Evolutionary conservation across 1,284 basidiomycete genomes (phyloP), one percentile per base, ranked within the genome.

Genomic region (Exobasidium cylindrosporum): DNA sequence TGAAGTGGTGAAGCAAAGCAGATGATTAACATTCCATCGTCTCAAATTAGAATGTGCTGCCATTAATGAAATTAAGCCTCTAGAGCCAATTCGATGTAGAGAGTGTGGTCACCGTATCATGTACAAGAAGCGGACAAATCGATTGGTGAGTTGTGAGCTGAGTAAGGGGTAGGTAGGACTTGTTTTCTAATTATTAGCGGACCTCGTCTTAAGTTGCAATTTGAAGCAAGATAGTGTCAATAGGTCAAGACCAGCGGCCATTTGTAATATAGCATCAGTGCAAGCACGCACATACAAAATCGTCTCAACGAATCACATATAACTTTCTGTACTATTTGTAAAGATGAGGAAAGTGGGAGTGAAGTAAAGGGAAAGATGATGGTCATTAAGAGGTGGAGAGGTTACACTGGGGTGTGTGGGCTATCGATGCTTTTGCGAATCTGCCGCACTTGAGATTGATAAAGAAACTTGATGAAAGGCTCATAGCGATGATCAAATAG

Each of bases 31-130:
- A 10, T 30, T 30, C 23, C 11, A 6, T 47, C 24, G 7, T 47
- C 21, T 10, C 17, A 24, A 47, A 10, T 6, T 68, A 96, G 94
- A 97, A 81, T 97, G 95, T 81, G 91, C 92, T 62, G 89, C 89
- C 2, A 90, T 91, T 82, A 97, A 96, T 80, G 88, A 90, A 76
- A 94, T 97, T 81, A 89, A 88, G 81, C 84, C 91, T n/a, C 84
- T 91, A 64, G 95, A 98, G 81, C 91, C 92, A 50, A 96, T 97
- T 73, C 88, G 95, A 61, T 98, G 95, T 83, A 86, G 90, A 73
- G 93, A 97, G 81, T 98, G 95, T 78, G 95, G 95, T 1, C 95
- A 97, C 81, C 88, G 95, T 67, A 94, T 98, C 81, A 96, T 98
- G 92, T 97, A 97, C 84, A 98, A 98, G 84, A 96, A 96, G 82